A percentile compares a stretch with the other conserved stretches of the same genome.
phyloP scores from a whole-genome alignment of 2,329 filamentous ascomycete species.

The Laburnicola sp. region DNA sequence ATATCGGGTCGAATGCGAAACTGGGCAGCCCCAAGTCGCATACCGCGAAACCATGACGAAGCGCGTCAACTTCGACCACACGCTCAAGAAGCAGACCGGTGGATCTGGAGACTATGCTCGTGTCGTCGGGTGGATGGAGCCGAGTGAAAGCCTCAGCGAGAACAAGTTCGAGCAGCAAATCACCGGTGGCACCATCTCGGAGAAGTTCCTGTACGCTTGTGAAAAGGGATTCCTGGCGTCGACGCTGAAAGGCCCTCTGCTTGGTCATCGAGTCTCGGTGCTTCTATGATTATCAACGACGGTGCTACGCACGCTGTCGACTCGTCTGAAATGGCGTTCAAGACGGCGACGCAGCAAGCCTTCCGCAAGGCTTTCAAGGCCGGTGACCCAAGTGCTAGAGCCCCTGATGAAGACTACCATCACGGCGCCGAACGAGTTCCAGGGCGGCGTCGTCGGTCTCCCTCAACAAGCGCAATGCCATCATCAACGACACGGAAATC shows the following conservation, averaged over 20 bases:
- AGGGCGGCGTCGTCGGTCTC: constrained; percentile 90
- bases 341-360: constrained; percentile 89
- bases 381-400: constrained; percentile 82
- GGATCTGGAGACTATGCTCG: constrained; percentile 94
- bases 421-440: constrained; percentile 94
- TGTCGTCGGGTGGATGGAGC: constrained; percentile 89
- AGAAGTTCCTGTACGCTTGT: constrained; percentile 94
- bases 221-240: constrained; percentile 88
- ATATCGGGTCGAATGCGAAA: constrained; percentile 93
- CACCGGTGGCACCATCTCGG: constrained; percentile 84
- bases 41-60: constrained; percentile 92
- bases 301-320: constrained; percentile 97
- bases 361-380: constrained; percentile 93
- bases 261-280: constrained; percentile 93
- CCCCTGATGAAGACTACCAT: constrained; percentile 98
- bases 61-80: constrained; percentile 83
- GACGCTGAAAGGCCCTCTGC: constrained; percentile 83
- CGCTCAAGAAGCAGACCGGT: constrained; percentile 92
- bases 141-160: constrained; percentile 69
- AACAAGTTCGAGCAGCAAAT: constrained; percentile 89
- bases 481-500: constrained; percentile 94
- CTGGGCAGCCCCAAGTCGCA: constrained; percentile 94
- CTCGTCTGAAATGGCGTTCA: constrained; percentile 96
- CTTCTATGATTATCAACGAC: constrained; percentile 90
- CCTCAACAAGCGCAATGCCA: constrained; percentile 96